Base-by-base conservation (phyloP, 805 yeast species). In the Lipomyces sp. region DNA sequence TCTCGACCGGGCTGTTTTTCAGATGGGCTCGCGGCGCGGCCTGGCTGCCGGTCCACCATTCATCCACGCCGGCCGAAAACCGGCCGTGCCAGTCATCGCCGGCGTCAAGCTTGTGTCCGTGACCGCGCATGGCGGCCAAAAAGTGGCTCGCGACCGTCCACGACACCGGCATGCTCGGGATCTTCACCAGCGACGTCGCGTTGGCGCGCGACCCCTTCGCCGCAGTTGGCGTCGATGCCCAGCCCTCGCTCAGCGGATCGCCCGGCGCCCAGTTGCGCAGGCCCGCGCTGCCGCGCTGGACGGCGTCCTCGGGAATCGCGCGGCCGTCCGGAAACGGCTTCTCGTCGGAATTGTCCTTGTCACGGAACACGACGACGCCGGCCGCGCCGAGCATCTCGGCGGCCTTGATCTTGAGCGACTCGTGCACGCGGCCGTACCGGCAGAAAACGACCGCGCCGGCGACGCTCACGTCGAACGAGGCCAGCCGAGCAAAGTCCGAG, bases 81-180 rank as follows among this genome's bases (percentile, higher is more conserved):
- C 44, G 24, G 5, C 38, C 23, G 13, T 13, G 19, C 59, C 59
- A 55, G 4, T 42, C 5, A 11, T 22, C 31, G 4, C 43, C 53
- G n/a, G n/a, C n/a, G n/a, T n/a, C n/a, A 3, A 67, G 57, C 42
- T 68, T 62, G n/a, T 54, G 51, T 14, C 83, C 83, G 10, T 64
- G 58, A 4, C 70, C 70, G 42, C 69, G 58, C 24, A 74, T 36
- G 0, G 66, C 51, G 1, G 63, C 51, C 55, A 79, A 72, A 23
- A 79, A 71, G 34, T 58, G 69, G 22, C 62, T 63, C 2, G 83
- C 89, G 61, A 87, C 95, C 37, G 74, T 73, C 80, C 84, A 82
- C 0, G 95, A 83, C 10, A 89, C 70, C 0, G 96, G 90, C 0
- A 86, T 71, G 6, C 85, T 75, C 1, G 96, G 95, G 3, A 91